Evolutionary conservation across 768 basidiomycete species (phyloP).

Genomic region (Tylopilus subfusipes): DNA sequence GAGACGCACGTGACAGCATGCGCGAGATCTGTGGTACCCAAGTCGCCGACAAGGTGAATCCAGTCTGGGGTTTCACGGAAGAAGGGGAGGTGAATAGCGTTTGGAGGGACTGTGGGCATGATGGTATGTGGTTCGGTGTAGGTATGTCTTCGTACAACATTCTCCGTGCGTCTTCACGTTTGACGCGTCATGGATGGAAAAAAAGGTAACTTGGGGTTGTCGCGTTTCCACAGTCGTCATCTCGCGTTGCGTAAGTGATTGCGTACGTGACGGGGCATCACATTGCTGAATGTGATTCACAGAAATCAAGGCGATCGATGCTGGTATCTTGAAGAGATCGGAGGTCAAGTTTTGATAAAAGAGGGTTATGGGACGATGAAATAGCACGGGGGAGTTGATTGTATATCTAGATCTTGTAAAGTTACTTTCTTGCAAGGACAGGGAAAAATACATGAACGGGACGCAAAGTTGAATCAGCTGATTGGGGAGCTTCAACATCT

Average conservation of each 20-base stretch:
- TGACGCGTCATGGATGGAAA: not conserved
- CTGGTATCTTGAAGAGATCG: conserved; percentile 23
- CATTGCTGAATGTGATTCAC: not conserved
- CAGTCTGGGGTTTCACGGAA: conserved; percentile 58
- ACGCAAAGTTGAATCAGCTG: not conserved
- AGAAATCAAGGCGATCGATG: conserved; percentile 33
- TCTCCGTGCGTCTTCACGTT: not conserved
- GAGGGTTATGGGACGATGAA: not conserved
- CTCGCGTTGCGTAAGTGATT: conserved; percentile 29
- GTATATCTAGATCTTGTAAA: not conserved
- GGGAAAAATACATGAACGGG: not conserved
- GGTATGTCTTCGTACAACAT: conserved; percentile 17
- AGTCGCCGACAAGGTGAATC: conserved; percentile 42
- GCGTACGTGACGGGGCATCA: not conserved
- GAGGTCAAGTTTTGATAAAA: conserved; percentile 18
- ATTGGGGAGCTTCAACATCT: too few relatives aligned
- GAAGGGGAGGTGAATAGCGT: conserved; percentile 57
- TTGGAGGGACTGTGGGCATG: conserved; percentile 32
- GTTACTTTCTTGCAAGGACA: not conserved
- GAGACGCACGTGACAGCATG: conserved; percentile 40
- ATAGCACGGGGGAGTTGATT: not conserved
- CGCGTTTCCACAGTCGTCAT: conserved; percentile 31
- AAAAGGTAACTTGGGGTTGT: conserved; percentile 22
- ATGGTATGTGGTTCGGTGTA: conserved; percentile 34
- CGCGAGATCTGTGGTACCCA: conserved; percentile 45